phyloP scores from a whole-genome alignment of 805 yeast genomes.

The Blastobotrys terrestris region DNA sequence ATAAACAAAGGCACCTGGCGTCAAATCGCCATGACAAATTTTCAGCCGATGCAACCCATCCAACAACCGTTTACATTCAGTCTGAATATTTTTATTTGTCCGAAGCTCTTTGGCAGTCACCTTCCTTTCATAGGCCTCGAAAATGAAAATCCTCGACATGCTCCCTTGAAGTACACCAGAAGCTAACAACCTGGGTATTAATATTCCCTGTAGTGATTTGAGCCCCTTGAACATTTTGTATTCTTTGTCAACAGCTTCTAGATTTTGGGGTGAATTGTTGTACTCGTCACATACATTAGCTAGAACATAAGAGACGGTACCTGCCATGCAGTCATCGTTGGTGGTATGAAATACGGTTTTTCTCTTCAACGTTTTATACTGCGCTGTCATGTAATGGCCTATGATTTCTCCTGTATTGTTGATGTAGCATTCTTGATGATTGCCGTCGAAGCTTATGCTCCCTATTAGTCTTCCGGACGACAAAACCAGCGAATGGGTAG shows the following conservation, averaged over 20 bases:
- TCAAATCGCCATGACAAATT: not conserved
- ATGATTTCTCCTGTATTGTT: not conserved
- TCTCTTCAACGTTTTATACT: not conserved
- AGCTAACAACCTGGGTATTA: not conserved
- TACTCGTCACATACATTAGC: not conserved
- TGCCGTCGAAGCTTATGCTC: not conserved
- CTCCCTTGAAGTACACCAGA: not conserved
- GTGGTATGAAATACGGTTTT: not conserved
- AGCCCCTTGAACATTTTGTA: not conserved
- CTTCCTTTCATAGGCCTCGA: not conserved
- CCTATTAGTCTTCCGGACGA: not conserved
- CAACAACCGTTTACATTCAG: not conserved
- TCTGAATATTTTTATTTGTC: not conserved
- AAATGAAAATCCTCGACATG: not conserved
- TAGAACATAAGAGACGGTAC: not conserved
- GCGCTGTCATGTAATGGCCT: not conserved
- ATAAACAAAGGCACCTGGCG: not conserved
- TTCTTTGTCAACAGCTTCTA: not conserved
- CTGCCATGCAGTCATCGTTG: no score
- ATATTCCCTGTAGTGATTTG: not conserved
- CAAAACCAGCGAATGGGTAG: not conserved
- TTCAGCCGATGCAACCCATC: not conserved
- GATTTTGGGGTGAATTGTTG: not conserved
- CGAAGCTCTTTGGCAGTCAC: not conserved
- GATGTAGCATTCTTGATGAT: not conserved